Conservation (phyloP, 2,329 filamentous ascomycete species). For the Geosmithia putterillii region DNA sequence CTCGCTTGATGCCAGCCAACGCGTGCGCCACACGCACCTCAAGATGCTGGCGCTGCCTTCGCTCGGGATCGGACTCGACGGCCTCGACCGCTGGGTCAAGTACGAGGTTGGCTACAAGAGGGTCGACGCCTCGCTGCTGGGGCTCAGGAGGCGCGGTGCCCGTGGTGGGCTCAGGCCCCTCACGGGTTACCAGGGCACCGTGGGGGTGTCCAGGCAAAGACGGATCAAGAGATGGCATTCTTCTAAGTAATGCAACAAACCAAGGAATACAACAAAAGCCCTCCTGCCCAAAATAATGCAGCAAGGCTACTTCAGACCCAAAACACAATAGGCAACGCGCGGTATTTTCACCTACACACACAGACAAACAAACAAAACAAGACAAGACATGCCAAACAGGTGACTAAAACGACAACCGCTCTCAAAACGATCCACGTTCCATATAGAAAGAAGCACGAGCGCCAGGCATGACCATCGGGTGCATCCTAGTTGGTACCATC, state of each 20-base stretch:
- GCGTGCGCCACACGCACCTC: constrained; percentile 8
- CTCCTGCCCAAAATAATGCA: neutral
- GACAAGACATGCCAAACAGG: too few relatives aligned
- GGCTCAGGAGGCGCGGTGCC: neutral
- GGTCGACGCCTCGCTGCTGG: constrained; percentile 25
- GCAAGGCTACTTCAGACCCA: neutral
- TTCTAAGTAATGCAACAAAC: too few relatives aligned
- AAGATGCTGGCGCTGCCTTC: constrained; percentile 41
- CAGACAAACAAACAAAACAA: neutral
- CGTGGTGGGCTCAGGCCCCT: neutral
- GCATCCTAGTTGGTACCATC: too few relatives aligned
- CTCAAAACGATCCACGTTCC: too few relatives aligned
- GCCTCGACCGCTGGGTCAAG: constrained; percentile 32
- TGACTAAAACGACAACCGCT: too few relatives aligned
- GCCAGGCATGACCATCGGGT: too few relatives aligned
- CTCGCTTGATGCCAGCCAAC: neutral
- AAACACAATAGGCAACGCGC: too few relatives aligned
- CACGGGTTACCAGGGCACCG: neutral
- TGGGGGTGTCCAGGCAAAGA: neutral
- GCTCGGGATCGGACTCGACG: constrained; percentile 32
- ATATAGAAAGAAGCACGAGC: too few relatives aligned
- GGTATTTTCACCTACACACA: neutral
- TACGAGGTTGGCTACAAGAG: constrained; percentile 39
- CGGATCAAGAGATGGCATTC: neutral
- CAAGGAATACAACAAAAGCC: neutral